These are phyloP conservation scores for Podospora pseudocomata DNA, from an alignment of 495 filamentous ascomycete genomes.

Conservation along the genomic window DNA sequence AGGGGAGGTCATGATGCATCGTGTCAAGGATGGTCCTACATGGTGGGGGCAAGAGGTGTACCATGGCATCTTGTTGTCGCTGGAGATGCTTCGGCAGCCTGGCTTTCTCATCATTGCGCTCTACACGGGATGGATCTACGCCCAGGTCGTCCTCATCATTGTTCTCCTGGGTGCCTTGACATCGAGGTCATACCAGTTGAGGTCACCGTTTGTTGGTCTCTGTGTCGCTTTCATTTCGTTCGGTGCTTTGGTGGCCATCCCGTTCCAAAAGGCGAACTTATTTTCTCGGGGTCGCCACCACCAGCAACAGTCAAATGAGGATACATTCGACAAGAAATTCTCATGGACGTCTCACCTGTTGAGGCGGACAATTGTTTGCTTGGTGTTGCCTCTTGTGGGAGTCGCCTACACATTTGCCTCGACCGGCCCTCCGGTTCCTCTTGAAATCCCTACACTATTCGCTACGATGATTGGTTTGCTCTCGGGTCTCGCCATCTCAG, in stretches of 20 bases:
- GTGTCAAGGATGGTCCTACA: slow-evolving; percentile 60
- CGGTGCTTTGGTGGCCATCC: slow-evolving; percentile 63
- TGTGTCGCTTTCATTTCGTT: slow-evolving; percentile 60
- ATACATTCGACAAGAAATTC: slow-evolving; percentile 55
- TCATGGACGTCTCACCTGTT: slow-evolving; percentile 66
- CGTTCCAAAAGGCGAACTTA: slow-evolving; percentile 65
- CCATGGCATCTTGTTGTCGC: slow-evolving; percentile 62
- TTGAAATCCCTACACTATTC: slow-evolving; percentile 61
- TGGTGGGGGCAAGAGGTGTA: slow-evolving; percentile 74
- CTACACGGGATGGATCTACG: slow-evolving; percentile 75
- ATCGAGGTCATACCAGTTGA: slow-evolving; percentile 59
- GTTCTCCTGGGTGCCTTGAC: slow-evolving; percentile 65
- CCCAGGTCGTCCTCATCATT: slow-evolving; percentile 65
- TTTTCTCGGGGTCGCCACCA: slow-evolving; percentile 59
- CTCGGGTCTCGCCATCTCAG: slow-evolving; percentile 67
- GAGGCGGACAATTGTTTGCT: slow-evolving; percentile 61
- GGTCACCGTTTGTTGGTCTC: slow-evolving; percentile 59
- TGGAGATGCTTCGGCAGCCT: slow-evolving; percentile 64
- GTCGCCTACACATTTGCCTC: slow-evolving; percentile 62
- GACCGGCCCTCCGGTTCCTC: slow-evolving; percentile 53
- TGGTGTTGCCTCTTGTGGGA: slow-evolving; percentile 60
- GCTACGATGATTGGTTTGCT: slow-evolving; percentile 64
- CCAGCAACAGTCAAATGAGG: slow-evolving; percentile 50
- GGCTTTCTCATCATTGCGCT: slow-evolving; percentile 68
- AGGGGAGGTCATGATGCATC: slow-evolving; percentile 72